phyloP scores from a whole-genome alignment of 345 rosid genomes.

The Aurinia saxatilis region DNA sequence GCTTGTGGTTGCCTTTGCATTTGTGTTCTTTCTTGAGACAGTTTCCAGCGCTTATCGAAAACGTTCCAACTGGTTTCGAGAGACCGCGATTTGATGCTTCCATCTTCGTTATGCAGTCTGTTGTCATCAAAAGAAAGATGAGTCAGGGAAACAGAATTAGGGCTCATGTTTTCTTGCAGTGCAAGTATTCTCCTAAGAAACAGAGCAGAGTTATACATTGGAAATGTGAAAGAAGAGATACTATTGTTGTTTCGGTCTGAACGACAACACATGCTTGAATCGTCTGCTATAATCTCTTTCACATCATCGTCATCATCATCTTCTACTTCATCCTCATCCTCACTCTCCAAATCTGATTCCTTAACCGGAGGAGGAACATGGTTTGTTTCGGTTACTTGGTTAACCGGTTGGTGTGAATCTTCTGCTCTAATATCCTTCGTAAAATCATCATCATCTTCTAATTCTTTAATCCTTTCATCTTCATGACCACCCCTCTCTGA shows the following conservation, averaged over 20 bases:
- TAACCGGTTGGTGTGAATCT: no score
- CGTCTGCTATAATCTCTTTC: not conserved
- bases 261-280: conserved; percentile 3
- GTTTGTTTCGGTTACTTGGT: not conserved
- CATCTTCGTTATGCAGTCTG: not conserved
- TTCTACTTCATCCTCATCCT: not conserved
- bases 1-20: not conserved
- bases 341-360: not conserved
- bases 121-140: not conserved
- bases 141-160: not conserved
- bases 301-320: not conserved
- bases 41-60: not conserved
- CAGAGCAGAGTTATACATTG: not conserved
- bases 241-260: conserved; percentile 1
- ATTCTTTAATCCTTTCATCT: no score
- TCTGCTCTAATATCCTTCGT: no score
- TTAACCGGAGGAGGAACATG: not conserved
- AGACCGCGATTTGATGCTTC: not conserved
- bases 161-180: not conserved
- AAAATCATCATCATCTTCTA: no score
- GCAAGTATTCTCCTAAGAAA: not conserved
- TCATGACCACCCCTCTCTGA: no score
- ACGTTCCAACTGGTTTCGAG: no score
- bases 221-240: conserved; percentile 7
- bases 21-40: not conserved